A percentile compares a stretch with the other conserved stretches of the same genome.
phyloP scores from a whole-genome alignment of 2,329 filamentous ascomycete species.

The Claviceps sorghi region DNA sequence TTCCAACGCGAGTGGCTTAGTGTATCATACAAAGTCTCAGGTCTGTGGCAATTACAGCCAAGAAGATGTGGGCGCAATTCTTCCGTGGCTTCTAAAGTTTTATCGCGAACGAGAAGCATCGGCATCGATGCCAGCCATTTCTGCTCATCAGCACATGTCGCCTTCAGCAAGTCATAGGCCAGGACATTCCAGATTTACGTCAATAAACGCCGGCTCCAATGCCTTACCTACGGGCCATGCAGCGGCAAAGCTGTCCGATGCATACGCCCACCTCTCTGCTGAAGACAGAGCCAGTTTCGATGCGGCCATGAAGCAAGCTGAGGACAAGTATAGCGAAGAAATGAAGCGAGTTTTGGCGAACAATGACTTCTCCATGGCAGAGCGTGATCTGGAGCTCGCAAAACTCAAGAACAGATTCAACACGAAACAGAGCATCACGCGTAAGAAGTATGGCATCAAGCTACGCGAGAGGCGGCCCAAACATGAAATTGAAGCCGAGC shows the following conservation, averaged over 20 bases:
- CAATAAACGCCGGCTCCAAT: background rate
- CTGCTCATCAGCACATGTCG: background rate
- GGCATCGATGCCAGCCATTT: background rate
- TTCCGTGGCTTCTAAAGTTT: slow-evolving; percentile 1
- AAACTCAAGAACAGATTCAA: slow-evolving; percentile 37
- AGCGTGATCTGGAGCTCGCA: slow-evolving; percentile 20
- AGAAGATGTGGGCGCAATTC: slow-evolving; percentile 3
- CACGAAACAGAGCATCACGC: slow-evolving; percentile 40
- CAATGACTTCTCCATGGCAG: slow-evolving; percentile 18
- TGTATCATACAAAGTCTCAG: slow-evolving; percentile 29
- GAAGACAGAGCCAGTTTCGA: slow-evolving; percentile 14
- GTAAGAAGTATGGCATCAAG: slow-evolving; percentile 43
- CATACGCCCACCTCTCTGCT: slow-evolving; percentile 30
- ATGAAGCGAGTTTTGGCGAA: slow-evolving; percentile 26
- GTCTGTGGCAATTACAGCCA: slow-evolving; percentile 31
- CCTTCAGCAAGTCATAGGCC: background rate
- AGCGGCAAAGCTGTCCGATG: slow-evolving; percentile 13
- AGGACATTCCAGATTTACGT: background rate
- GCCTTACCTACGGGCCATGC: background rate
- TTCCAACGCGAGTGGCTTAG: slow-evolving; percentile 23
- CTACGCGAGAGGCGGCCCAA: slow-evolving; percentile 34
- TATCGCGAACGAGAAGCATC: background rate
- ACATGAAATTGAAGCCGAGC: slow-evolving; percentile 30
- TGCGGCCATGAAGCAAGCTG: slow-evolving; percentile 15
- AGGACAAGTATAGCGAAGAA: slow-evolving; percentile 23